Evolutionary conservation across 345 rosid genomes (phyloP).

Genomic region (Hibiscus mutabilis): DNA sequence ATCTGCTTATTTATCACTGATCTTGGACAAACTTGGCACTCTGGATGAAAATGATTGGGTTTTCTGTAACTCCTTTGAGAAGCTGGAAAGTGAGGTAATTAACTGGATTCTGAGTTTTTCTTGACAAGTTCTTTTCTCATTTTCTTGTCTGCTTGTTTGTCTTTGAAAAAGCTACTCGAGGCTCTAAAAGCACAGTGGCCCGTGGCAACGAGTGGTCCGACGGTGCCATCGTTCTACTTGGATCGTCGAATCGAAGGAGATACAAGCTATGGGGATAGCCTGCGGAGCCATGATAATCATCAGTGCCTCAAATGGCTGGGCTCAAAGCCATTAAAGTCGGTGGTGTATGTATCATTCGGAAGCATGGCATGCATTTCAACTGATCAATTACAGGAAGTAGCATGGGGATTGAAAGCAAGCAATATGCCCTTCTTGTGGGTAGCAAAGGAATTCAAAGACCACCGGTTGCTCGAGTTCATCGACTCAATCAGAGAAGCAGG

Average conservation of each 20-base stretch:
- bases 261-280: constrained; percentile 31
- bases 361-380: constrained; percentile 34
- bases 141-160: constrained; percentile 6
- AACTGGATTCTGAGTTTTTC: not conserved
- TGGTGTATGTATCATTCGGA: constrained; percentile 47
- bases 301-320: constrained; percentile 35
- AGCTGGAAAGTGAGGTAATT: constrained; percentile 41
- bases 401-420: constrained; percentile 34
- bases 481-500: constrained; percentile 22
- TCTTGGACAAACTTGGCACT: constrained; percentile 20
- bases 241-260: constrained; percentile 36
- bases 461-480: constrained; percentile 17
- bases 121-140: not conserved
- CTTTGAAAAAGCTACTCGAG: constrained; percentile 25
- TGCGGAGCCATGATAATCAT: constrained; percentile 23
- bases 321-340: constrained; percentile 23
- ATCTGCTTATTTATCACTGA: constrained; percentile 31
- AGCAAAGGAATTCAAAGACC: constrained; percentile 22
- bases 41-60: constrained; percentile 34
- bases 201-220: constrained; percentile 32
- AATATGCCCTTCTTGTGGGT: constrained; percentile 35
- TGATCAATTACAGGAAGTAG: constrained; percentile 36
- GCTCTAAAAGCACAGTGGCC: constrained; percentile 32
- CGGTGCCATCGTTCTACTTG: constrained; percentile 41
- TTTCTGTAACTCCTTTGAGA: constrained; percentile 39